Conservation (phyloP, 208 protist genomes). For the Acanthamoeba culbertsoni region DNA sequence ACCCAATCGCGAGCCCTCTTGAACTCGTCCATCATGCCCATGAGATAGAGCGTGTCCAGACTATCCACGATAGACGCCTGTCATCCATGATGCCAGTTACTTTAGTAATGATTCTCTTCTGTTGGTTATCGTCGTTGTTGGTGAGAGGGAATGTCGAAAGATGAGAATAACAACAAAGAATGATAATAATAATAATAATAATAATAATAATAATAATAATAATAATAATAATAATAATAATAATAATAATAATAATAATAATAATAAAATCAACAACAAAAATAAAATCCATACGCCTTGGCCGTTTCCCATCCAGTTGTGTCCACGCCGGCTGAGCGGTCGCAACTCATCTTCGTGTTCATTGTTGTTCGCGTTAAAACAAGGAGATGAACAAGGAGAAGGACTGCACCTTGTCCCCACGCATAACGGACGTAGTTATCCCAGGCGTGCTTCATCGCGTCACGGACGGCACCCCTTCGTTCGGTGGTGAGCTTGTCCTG, state of each 20-base stretch:
- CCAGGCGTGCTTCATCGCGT: constrained; percentile 80
- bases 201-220: not conserved
- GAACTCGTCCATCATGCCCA: constrained; percentile 84
- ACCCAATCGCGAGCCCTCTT: constrained; percentile 74
- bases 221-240: not conserved
- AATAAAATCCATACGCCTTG: not conserved
- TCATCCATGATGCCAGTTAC: too few species aligned
- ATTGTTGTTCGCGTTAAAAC: not conserved
- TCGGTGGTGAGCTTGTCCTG: not conserved
- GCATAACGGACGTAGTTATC: constrained; percentile 78
- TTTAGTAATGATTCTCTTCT: too few species aligned
- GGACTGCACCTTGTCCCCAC: constrained; percentile 75
- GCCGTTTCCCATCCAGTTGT: constrained; percentile 67
- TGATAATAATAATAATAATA: not conserved
- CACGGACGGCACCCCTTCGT: not conserved
- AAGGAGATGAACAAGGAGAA: not conserved
- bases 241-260: not conserved
- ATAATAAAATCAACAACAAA: not conserved
- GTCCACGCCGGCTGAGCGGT: constrained; percentile 67
- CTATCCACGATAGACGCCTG: constrained; percentile 85
- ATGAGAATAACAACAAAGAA: not conserved
- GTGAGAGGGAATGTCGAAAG: too few species aligned
- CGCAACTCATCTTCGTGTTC: constrained; percentile 83
- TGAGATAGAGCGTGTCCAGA: constrained; percentile 87
- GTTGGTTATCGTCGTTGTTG: too few species aligned